Evolutionary conservation across 495 filamentous ascomycete genomes (phyloP).

Genomic region (Cairneyella variabilis): DNA sequence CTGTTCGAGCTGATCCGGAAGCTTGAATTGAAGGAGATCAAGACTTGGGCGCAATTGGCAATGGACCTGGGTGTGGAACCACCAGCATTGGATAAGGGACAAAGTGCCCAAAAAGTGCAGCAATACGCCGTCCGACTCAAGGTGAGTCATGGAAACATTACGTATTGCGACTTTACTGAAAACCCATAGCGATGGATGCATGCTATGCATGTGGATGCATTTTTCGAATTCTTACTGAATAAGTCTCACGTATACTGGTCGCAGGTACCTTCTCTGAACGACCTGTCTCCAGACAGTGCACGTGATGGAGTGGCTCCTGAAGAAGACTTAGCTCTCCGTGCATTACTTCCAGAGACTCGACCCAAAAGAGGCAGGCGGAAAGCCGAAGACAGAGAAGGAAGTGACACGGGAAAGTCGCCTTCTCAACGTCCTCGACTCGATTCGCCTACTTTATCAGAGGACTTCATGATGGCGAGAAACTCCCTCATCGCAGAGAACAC

Average conservation of each 20-base stretch:
- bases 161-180: constrained; percentile 1
- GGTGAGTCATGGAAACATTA: constrained; percentile 42
- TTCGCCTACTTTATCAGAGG: constrained; percentile 59
- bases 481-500: constrained; percentile 11
- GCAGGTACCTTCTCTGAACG: constrained; percentile 63
- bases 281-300: constrained; percentile 59
- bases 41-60: constrained; percentile 93
- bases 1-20: constrained; percentile 80
- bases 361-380: constrained; percentile 85
- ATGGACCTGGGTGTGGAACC: constrained; percentile 87
- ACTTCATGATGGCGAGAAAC: constrained; percentile 37
- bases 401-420: constrained; percentile 41
- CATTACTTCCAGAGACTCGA: constrained; percentile 83
- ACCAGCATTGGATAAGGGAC: constrained; percentile 77
- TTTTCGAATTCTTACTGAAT: constrained; percentile 85
- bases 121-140: constrained; percentile 95
- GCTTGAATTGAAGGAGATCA: constrained; percentile 83
- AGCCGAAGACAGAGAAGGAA: constrained; percentile 69
- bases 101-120: constrained; percentile 95
- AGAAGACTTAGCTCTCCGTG: constrained; percentile 88
- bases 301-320: constrained; percentile 87
- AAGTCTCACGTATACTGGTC: constrained; percentile 82
- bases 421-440: constrained; percentile 61
- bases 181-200: constrained; percentile 85
- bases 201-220: constrained; percentile 95